phyloP scores from a whole-genome alignment of 805 yeast genomes.

The Tetrapisispora arboricola region DNA sequence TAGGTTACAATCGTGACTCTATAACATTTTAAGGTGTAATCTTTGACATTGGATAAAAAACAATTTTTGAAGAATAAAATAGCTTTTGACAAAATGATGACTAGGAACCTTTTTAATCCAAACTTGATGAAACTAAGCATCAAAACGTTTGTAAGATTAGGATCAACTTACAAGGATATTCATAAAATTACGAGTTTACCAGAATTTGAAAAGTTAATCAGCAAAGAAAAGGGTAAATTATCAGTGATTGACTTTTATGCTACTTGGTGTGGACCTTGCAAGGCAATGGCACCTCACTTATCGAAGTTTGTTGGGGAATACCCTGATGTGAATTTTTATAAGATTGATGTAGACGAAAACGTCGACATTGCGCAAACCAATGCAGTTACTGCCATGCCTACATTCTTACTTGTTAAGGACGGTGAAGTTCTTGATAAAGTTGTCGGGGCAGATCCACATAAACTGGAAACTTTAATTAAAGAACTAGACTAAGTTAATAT shows the following conservation, averaged over 20 bases:
- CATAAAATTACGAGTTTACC: slow-evolving; percentile 27
- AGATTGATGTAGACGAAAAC: slow-evolving; percentile 71
- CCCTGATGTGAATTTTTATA: slow-evolving; percentile 45
- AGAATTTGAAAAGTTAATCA: slow-evolving; percentile 29
- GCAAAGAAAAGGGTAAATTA: slow-evolving; percentile 27
- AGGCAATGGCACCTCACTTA: slow-evolving; percentile 53
- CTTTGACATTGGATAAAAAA: too few relatives aligned
- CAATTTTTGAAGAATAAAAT: too few relatives aligned
- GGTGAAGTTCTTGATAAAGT: slow-evolving; percentile 48
- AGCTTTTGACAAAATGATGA: not conserved
- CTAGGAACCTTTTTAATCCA: not conserved
- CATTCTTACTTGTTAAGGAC: slow-evolving; percentile 51
- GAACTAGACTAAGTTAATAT: slow-evolving; percentile 4
- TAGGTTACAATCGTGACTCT: too few relatives aligned
- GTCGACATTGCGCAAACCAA: slow-evolving; percentile 61
- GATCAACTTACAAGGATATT: slow-evolving; percentile 19
- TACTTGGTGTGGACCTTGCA: slow-evolving; percentile 74
- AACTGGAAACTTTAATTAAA: slow-evolving; percentile 27
- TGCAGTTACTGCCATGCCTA: slow-evolving; percentile 64
- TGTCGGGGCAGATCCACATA: slow-evolving; percentile 48
- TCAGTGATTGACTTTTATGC: slow-evolving; percentile 59
- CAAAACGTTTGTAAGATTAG: slow-evolving; percentile 2
- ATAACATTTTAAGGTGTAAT: too few relatives aligned
- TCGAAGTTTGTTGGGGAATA: slow-evolving; percentile 32
- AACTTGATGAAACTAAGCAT: not conserved